Percentiles rank a stretch among this genome's conserved stretches.
Evolutionary conservation across 441 rosid species (phyloP).

Genomic region (Rhodomyrtus psidioides): DNA sequence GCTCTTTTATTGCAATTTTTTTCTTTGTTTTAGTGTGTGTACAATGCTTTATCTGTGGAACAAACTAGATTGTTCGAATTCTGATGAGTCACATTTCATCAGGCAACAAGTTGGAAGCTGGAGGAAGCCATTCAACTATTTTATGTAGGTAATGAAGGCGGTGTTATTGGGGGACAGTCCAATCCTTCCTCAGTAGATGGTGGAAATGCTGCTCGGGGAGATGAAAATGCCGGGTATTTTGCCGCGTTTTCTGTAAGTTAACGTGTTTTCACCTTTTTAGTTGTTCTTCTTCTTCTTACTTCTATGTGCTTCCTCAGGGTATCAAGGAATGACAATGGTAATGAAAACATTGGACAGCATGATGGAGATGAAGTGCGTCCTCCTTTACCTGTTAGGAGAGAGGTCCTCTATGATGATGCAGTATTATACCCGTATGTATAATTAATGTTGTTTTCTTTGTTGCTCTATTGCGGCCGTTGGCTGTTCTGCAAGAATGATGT

Average conservation of each 20-base stretch:
- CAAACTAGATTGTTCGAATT: neutral
- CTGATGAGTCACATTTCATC: neutral
- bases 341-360: conserved; percentile 23
- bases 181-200: conserved; percentile 28
- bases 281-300: conserved; percentile 1
- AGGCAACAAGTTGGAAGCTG: conserved; percentile 97
- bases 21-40: neutral
- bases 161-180: conserved; percentile 31
- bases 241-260: neutral
- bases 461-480: neutral
- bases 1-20: neutral
- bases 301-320: conserved; percentile 25
- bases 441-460: neutral
- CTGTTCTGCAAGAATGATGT: neutral
- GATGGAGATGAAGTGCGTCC: conserved; percentile 76
- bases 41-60: neutral
- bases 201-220: conserved; percentile 12
- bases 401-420: conserved; percentile 80
- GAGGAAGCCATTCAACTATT: conserved; percentile 95
- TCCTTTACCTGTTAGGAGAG: conserved; percentile 92
- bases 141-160: conserved; percentile 71
- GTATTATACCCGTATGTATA: conserved; percentile 46
- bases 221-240: conserved; percentile 39
- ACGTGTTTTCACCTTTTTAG: neutral
- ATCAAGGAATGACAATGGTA: conserved; percentile 13